These are phyloP conservation scores for Chytriomyces sp. DNA, from an alignment of 192 early-diverging fungal species.

Conservation along the genomic window DNA sequence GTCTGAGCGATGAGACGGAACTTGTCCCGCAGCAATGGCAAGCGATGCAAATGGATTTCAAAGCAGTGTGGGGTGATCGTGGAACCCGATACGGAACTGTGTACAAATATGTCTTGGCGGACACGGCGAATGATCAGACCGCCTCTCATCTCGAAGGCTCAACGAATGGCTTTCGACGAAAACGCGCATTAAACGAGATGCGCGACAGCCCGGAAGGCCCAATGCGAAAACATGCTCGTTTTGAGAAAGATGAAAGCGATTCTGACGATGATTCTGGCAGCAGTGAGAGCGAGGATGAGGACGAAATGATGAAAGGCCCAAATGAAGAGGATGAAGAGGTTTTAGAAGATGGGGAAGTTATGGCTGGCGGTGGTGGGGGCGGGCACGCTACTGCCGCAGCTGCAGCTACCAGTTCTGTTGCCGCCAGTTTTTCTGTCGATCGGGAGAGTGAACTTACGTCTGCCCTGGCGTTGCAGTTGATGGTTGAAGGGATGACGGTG, in stretches of 20 bases:
- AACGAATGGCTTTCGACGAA: too few relatives aligned
- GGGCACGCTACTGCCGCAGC: not conserved
- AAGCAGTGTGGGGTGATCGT: slow-evolving; percentile 20
- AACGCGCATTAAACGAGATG: too few relatives aligned
- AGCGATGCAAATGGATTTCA: slow-evolving; percentile 17
- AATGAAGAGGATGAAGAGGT: not conserved
- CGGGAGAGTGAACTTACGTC: not conserved
- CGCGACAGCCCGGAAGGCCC: too few relatives aligned
- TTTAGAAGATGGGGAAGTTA: not conserved
- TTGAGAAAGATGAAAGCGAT: not conserved
- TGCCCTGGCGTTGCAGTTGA: slow-evolving; percentile 4
- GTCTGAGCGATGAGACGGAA: not conserved
- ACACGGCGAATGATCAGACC: not conserved
- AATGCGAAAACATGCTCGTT: not conserved
- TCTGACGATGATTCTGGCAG: not conserved
- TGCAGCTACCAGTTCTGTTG: not conserved
- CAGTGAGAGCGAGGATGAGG: not conserved
- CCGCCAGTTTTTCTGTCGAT: not conserved
- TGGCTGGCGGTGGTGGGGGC: not conserved
- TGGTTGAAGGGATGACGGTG: slow-evolving; percentile 27
- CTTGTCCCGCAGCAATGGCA: slow-evolving; percentile 14
- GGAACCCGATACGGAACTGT: not conserved
- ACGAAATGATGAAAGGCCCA: not conserved
- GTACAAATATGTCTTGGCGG: slow-evolving; percentile 7
- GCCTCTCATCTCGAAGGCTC: too few relatives aligned